A percentile compares a stretch with the other conserved stretches of the same genome.
Evolutionary conservation across 306 rosid species (phyloP).

Genomic region (Cicer bijugum): DNA sequence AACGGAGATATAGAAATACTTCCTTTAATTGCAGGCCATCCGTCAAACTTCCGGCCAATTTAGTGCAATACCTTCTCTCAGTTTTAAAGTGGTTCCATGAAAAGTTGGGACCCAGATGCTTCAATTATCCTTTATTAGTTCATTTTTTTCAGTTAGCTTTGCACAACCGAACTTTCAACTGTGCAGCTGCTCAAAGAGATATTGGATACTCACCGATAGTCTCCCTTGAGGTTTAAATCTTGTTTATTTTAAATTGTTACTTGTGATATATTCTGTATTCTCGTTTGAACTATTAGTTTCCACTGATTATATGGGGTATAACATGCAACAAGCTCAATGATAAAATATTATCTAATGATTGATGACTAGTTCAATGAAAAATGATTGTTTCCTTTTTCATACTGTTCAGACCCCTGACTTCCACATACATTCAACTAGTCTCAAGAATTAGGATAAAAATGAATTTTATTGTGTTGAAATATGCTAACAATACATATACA

Average conservation of each 20-base stretch:
- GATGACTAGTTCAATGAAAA: constrained; percentile 24
- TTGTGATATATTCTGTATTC: neutral
- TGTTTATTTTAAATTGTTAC: constrained; percentile 38
- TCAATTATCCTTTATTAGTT: constrained; percentile 56
- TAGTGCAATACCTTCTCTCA: constrained; percentile 58
- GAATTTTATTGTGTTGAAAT: no score
- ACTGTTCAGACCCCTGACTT: constrained; percentile 18
- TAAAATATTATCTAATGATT: constrained; percentile 13
- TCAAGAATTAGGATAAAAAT: no score
- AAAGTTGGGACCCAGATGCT: constrained; percentile 54
- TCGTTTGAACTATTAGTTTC: constrained; percentile 15
- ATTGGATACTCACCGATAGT: constrained; percentile 74
- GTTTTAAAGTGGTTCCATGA: constrained; percentile 61
- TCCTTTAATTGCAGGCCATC: constrained; percentile 66
- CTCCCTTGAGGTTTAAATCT: constrained; percentile 62
- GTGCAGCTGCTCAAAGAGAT: constrained; percentile 67
- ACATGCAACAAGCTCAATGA: constrained; percentile 29
- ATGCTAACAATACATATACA: no score
- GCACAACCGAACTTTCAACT: constrained; percentile 66
- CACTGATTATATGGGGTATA: constrained; percentile 33
- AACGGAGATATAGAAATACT: constrained; percentile 41
- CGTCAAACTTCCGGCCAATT: constrained; percentile 68
- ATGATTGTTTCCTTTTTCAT: constrained; percentile 27
- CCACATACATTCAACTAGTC: neutral
- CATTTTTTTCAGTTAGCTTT: constrained; percentile 67